Percentiles rank a stretch among this genome's conserved stretches.
Evolutionary conservation across 768 basidiomycete species (phyloP).

Genomic region (Rhodocollybia butyracea): DNA sequence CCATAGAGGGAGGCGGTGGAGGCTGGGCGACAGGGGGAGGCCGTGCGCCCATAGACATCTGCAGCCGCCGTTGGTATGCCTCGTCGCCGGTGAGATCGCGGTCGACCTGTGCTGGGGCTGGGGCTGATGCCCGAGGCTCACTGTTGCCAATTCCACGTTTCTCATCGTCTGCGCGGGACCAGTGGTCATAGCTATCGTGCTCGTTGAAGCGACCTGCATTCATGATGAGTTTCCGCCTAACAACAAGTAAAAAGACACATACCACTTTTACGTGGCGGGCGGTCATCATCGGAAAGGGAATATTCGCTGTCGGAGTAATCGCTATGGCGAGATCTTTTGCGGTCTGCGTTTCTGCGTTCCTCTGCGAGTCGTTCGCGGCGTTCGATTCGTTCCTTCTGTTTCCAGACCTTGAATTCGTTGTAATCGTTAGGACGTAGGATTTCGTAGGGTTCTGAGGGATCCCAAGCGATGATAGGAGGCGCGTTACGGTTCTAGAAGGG

Average conservation of each 20-base stretch:
- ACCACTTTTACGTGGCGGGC: slow-evolving; percentile 70
- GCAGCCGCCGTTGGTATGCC: slow-evolving; percentile 70
- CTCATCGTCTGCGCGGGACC: slow-evolving; percentile 54
- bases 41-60: slow-evolving; percentile 47
- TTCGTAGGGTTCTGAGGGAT: slow-evolving; percentile 78
- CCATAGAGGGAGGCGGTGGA: slow-evolving; percentile 19
- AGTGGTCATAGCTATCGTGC: slow-evolving; percentile 42
- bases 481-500: slow-evolving; percentile 55
- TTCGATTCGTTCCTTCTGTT: slow-evolving; percentile 72
- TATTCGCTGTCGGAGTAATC: slow-evolving; percentile 65
- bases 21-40: slow-evolving; percentile 14
- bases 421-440: slow-evolving; percentile 85
- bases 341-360: slow-evolving; percentile 44
- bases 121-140: slow-evolving; percentile 23
- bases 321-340: slow-evolving; percentile 52
- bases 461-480: slow-evolving; percentile 58
- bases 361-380: slow-evolving; percentile 64
- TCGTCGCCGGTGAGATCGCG: slow-evolving; percentile 68
- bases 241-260: slow-evolving; percentile 12
- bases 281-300: slow-evolving; percentile 61
- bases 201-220: slow-evolving; percentile 45
- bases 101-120: slow-evolving; percentile 37
- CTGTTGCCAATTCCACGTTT: slow-evolving; percentile 15
- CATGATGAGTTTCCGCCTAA: slow-evolving; percentile 2
- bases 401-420: slow-evolving; percentile 83